phyloP scores from a whole-genome alignment of 148 eudicot species.

The Arctostaphylos glauca region DNA sequence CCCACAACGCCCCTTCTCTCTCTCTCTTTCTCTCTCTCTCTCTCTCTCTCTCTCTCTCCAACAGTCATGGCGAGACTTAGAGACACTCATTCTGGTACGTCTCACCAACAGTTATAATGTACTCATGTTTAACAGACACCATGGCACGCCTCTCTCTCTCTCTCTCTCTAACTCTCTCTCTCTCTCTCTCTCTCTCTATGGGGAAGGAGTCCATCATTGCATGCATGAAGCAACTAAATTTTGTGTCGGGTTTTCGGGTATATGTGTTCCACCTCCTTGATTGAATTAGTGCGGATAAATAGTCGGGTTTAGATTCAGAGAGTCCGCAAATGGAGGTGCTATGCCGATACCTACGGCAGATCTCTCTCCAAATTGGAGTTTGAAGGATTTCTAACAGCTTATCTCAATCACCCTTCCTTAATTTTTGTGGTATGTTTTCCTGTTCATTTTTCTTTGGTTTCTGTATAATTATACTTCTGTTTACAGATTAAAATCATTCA shows the following conservation, averaged over 20 bases:
- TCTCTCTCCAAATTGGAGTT: slow-evolving; percentile 5
- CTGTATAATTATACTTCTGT: not conserved
- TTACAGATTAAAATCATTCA: not conserved
- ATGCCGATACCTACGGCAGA: not conserved
- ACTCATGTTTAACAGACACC: not conserved
- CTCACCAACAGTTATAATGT: not conserved
- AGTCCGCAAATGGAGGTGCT: not conserved
- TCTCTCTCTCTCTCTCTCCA: not conserved
- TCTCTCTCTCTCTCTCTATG: not conserved
- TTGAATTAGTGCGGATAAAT: not conserved
- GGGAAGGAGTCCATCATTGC: not conserved
- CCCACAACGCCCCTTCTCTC: not conserved
- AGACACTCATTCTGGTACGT: not conserved
- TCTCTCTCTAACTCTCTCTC: not conserved
- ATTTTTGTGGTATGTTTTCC: slow-evolving; percentile 2
- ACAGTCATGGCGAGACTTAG: slow-evolving; percentile 3
- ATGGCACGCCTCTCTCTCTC: not conserved
- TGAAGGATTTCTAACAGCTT: not conserved
- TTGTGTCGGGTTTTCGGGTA: not conserved
- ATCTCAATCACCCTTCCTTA: not conserved
- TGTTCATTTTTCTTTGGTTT: no score
- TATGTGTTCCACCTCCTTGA: not conserved
- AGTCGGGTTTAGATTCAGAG: not conserved
- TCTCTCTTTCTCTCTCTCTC: not conserved
- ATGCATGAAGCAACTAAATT: slow-evolving; percentile 13